Base-by-base conservation (phyloP, 2,329 filamentous ascomycete species). In the Ceratocystis destructans region DNA sequence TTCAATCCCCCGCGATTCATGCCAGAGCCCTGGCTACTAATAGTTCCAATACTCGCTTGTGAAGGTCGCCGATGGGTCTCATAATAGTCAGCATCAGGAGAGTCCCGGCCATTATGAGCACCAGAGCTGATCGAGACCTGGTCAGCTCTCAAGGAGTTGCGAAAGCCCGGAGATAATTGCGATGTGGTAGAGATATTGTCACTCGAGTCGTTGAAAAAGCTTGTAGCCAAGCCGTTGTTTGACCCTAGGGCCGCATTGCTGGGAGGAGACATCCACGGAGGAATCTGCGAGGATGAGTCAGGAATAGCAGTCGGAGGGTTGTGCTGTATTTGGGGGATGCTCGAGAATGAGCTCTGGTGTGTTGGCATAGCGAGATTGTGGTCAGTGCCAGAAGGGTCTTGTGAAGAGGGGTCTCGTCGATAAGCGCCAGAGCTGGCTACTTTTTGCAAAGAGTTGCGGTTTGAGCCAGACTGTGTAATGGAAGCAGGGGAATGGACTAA, bases 1-100 rank as follows among this genome's bases (percentile, higher is more conserved):
- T 92, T 91, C 67, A 87, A 82, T 64, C 88, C 85, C 71, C 86
- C 85, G 5, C 66, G 81, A 68, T 84, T 86, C 69, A 85, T 79
- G 74, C 87, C 89, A 67, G 93, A 96, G 44, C 89, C 89, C 70
- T 89, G 84, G 73, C 93, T 96, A 75, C 92, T 94, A 67, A 89
- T 84, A 3, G 82, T 96, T 15, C 88, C 91, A 69, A 92, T 86
- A 75, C 92, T 96, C 48, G 91, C 91, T 50, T 90, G 83, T 3
- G 94, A 97, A 1, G 93, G 93, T 62, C 93, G 83, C 69, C 94
- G 81, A 68, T 79, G 78, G n/a, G 64, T 61, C 69, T 78, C 78
- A 72, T 82, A 84, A 71, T 82, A 86, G 57, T 82, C 77, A 53
- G 78, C 75, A 64, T 87, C 86, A 7, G 83, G 80, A 3, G 83